phyloP scores from a whole-genome alignment of 129 eudicot genomes.

The sunflower (Helianthus annuus) region HanXRQr2.0-SUNRISE NC_035438.2:22220509-22221008 shows the following conservation, averaged over 20 bases:
- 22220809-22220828: neutral
- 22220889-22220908: slow-evolving; percentile 1
- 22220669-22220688: neutral
- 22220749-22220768: neutral
- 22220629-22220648: neutral
- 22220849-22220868: neutral
- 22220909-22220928: neutral
- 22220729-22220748: neutral
- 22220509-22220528: slow-evolving; percentile 89
- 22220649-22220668: slow-evolving; percentile 2
- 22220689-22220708: neutral
- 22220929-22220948: neutral
- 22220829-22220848: neutral
- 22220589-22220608: neutral
- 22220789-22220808: neutral
- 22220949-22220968: neutral
- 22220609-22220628: neutral
- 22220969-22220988: no score
- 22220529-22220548: slow-evolving; percentile 65
- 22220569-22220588: neutral
- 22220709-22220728: neutral
- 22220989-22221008: no score
- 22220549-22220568: slow-evolving; percentile 10
- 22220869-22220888: neutral
- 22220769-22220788: neutral